These are phyloP conservation scores for Nakazawaea anatomiae DNA, from an alignment of 805 yeast genomes.

Conservation along the genomic window DNA sequence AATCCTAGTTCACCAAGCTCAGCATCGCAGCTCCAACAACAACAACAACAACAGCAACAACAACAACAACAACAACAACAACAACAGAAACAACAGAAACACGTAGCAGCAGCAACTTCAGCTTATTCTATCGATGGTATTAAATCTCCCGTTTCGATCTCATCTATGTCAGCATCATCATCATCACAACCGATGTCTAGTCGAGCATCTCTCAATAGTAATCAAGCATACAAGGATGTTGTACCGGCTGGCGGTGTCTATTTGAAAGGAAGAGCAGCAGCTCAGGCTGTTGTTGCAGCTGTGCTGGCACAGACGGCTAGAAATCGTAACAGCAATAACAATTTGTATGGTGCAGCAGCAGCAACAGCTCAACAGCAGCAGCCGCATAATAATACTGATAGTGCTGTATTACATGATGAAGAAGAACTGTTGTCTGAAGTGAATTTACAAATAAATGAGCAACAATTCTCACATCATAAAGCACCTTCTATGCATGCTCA, in stretches of 20 bases:
- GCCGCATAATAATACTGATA: neutral
- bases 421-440: constrained; percentile 7
- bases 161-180: neutral
- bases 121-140: constrained; percentile 4
- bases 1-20: constrained; percentile 5
- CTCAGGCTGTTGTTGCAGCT: constrained; percentile 32
- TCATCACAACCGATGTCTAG: neutral
- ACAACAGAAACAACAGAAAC: neutral
- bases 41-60: neutral
- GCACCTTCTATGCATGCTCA: constrained; percentile 73
- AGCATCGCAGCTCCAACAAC: neutral
- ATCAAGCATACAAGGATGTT: constrained; percentile 18
- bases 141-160: constrained; percentile 6
- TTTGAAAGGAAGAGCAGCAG: constrained; percentile 31
- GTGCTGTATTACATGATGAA: neutral
- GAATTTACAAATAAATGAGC: constrained; percentile 9
- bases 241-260: constrained; percentile 43
- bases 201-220: neutral
- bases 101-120: too few relatives aligned
- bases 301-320: constrained; percentile 34
- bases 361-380: neutral
- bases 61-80: neutral
- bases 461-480: constrained; percentile 35
- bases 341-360: neutral
- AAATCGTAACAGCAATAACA: constrained; percentile 13